Evolutionary conservation across 2,329 filamentous ascomycete species (phyloP).

Genomic region (Nemania sp.): DNA sequence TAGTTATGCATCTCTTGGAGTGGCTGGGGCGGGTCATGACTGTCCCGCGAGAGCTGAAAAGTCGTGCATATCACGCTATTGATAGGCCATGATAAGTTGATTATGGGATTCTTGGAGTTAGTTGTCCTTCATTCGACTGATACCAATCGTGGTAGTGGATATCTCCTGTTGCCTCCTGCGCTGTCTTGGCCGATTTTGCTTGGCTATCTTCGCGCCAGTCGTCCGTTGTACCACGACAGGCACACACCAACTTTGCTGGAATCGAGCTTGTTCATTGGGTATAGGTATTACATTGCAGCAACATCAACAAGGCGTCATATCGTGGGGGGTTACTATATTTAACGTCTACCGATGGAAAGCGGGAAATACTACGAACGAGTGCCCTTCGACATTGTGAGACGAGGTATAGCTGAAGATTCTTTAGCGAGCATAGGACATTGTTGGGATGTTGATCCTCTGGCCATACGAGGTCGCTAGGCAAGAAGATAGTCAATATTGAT

Average conservation of each 20-base stretch:
- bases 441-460: conserved; percentile 1
- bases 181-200: conserved; percentile 22
- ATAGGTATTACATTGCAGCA: not conserved
- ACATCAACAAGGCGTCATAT: not conserved
- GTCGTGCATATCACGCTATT: conserved; percentile 22
- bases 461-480: not conserved
- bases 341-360: not conserved
- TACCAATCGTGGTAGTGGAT: conserved; percentile 17
- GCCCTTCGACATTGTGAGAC: not conserved
- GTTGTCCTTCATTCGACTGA: conserved; percentile 19
- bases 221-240: not conserved
- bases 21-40: conserved; percentile 24
- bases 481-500: no score
- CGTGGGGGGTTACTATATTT: conserved; percentile 12
- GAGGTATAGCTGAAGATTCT: not conserved
- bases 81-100: conserved; percentile 29
- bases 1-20: conserved; percentile 11
- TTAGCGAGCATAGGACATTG: not conserved
- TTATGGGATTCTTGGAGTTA: conserved; percentile 9
- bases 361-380: not conserved
- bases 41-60: conserved; percentile 29
- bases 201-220: conserved; percentile 15
- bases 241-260: not conserved
- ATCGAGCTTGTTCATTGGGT: conserved; percentile 5
- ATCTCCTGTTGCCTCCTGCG: conserved; percentile 22